Conservation (phyloP, 2,329 filamentous ascomycete genomes). For the Cryphonectria nitschkei region DNA sequence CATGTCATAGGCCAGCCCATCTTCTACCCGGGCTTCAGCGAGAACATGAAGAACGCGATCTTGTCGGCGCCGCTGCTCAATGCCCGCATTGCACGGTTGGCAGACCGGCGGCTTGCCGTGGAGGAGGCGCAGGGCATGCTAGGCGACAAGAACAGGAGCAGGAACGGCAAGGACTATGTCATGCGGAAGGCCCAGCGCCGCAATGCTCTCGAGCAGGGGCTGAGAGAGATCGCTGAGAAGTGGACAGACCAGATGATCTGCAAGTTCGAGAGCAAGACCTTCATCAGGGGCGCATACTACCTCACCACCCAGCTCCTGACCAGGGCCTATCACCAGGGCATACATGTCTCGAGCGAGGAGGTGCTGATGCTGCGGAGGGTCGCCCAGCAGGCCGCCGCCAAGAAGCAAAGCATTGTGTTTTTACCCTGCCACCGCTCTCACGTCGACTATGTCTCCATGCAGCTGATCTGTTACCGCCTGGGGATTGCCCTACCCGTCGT, state of each 20-base stretch:
- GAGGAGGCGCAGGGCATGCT: slow-evolving; percentile 78
- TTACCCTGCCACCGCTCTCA: slow-evolving; percentile 93
- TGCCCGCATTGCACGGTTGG: slow-evolving; percentile 74
- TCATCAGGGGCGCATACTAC: slow-evolving; percentile 93
- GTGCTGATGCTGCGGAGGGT: slow-evolving; percentile 81
- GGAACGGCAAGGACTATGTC: slow-evolving; percentile 45
- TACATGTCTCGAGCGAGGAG: slow-evolving; percentile 95
- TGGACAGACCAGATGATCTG: slow-evolving; percentile 97
- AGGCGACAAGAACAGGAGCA: slow-evolving; percentile 52
- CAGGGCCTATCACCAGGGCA: slow-evolving; percentile 93
- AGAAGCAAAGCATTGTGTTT: slow-evolving; percentile 96
- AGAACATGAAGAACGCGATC: slow-evolving; percentile 82
- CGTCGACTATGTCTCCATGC: slow-evolving; percentile 93
- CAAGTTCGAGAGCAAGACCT: slow-evolving; percentile 94
- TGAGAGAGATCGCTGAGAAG: slow-evolving; percentile 81
- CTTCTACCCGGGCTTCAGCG: slow-evolving; percentile 89
- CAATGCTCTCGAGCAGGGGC: slow-evolving; percentile 69
- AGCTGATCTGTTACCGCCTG: slow-evolving; percentile 92
- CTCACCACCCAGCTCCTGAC: slow-evolving; percentile 84
- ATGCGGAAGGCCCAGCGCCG: slow-evolving; percentile 58
- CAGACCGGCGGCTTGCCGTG: slow-evolving; percentile 71
- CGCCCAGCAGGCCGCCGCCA: slow-evolving; percentile 78
- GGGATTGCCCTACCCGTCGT: slow-evolving; percentile 88
- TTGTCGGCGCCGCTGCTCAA: slow-evolving; percentile 76
- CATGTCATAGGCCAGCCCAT: slow-evolving; percentile 87